These are phyloP conservation scores for Rhododendron kiyosumense DNA, from an alignment of 148 eudicot genomes.

Conservation along the genomic window DNA sequence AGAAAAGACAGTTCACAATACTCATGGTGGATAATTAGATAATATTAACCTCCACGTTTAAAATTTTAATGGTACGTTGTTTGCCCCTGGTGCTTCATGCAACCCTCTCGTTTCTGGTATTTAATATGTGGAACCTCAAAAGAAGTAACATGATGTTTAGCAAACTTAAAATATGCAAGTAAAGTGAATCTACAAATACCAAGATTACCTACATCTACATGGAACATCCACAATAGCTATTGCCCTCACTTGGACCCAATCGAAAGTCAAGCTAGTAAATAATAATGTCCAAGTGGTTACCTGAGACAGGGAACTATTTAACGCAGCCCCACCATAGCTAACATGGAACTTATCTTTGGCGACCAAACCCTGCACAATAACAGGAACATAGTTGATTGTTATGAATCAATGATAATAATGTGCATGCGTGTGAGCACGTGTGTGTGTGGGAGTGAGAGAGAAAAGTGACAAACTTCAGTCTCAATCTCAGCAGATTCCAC, in stretches of 20 bases:
- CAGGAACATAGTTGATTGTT: not conserved
- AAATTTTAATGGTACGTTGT: not conserved
- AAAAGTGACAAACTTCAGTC: slow-evolving; percentile 54
- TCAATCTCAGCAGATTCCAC: slow-evolving; percentile 97
- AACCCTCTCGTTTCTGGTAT: not conserved
- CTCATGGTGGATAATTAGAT: not conserved
- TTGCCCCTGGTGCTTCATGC: not conserved
- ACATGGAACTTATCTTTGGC: slow-evolving; percentile 95
- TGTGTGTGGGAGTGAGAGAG: not conserved
- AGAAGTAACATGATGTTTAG: not conserved
- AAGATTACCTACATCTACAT: not conserved
- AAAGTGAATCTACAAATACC: not conserved
- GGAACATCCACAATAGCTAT: not conserved
- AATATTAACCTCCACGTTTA: not conserved
- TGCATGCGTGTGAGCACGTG: not conserved
- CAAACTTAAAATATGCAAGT: not conserved
- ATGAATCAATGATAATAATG: not conserved
- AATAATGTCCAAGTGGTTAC: slow-evolving; percentile 24
- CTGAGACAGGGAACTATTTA: slow-evolving; percentile 75
- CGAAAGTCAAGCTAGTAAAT: not conserved
- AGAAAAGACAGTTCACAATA: not conserved
- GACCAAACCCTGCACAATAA: slow-evolving; percentile 64
- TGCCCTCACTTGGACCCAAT: not conserved
- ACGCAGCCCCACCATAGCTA: slow-evolving; percentile 82
- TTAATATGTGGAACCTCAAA: not conserved